A percentile compares a stretch with the other conserved stretches of the same genome.
phyloP scores from a whole-genome alignment of 148 eudicot species.

The Chenopodium album region DNA sequence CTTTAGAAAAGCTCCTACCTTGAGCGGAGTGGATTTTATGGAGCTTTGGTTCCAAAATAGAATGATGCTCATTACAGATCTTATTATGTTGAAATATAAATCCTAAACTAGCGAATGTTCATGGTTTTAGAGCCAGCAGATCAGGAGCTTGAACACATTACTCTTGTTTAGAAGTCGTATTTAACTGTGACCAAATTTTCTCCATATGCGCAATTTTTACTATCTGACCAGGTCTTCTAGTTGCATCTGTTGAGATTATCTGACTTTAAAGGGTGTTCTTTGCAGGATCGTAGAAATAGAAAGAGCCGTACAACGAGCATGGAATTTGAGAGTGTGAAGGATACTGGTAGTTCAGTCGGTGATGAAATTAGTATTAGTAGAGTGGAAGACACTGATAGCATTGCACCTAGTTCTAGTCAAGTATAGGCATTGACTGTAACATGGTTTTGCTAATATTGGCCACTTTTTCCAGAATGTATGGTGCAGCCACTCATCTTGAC shows the following conservation, averaged over 20 bases:
- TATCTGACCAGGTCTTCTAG: not conserved
- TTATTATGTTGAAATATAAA: not conserved
- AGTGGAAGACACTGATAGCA: conserved; percentile 37
- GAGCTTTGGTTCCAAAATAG: not conserved
- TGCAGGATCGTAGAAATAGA: conserved; percentile 76
- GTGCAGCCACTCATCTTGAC: not conserved
- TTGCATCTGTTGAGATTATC: not conserved
- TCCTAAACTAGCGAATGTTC: not conserved
- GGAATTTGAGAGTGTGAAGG: conserved; percentile 70
- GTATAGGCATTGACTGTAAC: not conserved
- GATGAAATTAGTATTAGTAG: conserved; percentile 35
- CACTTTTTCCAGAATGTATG: not conserved
- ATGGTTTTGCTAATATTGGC: not conserved
- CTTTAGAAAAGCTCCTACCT: not conserved
- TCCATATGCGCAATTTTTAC: not conserved
- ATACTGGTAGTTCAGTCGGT: conserved; percentile 51
- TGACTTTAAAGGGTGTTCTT: conserved; percentile 20
- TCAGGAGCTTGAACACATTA: not conserved
- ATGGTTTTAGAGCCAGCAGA: not conserved
- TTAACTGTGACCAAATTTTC: not conserved
- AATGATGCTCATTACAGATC: not conserved
- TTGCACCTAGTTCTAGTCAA: conserved; percentile 31
- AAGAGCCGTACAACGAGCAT: conserved; percentile 76
- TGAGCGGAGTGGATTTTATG: not conserved
- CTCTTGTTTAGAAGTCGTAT: not conserved